A percentile compares a stretch with the other conserved stretches of the same genome.
phyloP scores from a whole-genome alignment of 352 stramenopile species.

The Globisporangium okanoganense region DNA sequence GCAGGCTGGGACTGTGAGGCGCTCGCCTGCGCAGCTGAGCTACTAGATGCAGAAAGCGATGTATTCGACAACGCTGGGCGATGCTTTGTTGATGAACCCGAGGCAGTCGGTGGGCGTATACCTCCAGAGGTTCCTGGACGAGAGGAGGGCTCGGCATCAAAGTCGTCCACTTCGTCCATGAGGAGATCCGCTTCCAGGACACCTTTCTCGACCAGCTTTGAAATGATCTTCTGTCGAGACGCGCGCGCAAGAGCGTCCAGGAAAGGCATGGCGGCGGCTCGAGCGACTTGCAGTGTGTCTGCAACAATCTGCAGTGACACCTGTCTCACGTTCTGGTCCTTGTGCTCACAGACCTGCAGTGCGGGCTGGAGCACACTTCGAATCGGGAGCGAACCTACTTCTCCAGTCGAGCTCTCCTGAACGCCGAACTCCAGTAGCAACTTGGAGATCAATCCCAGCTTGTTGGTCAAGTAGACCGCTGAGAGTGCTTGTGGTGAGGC shows the following conservation, averaged over 20 bases:
- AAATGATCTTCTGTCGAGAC: conserved; percentile 77
- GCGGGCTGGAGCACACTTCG: conserved; percentile 68
- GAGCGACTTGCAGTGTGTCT: conserved; percentile 55
- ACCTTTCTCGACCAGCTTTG: conserved; percentile 66
- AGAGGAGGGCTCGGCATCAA: conserved; percentile 39
- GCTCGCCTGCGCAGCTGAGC: conserved; percentile 14
- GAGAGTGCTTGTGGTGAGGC: conserved; percentile 48
- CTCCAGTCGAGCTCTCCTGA: conserved; percentile 39
- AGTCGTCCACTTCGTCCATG: conserved; percentile 85
- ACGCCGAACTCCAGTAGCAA: conserved; percentile 75
- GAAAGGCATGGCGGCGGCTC: conserved; percentile 61
- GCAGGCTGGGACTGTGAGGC: conserved; percentile 28
- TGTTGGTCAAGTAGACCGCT: conserved; percentile 61
- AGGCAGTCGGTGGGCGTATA: conserved; percentile 62
- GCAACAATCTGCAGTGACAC: conserved; percentile 67
- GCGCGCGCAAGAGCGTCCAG: conserved; percentile 58
- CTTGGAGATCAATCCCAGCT: conserved; percentile 67
- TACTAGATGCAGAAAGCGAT: conserved; percentile 37
- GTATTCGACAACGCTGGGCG: conserved; percentile 54
- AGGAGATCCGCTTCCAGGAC: conserved; percentile 74
- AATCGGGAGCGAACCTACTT: conserved; percentile 37
- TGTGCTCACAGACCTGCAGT: conserved; percentile 67
- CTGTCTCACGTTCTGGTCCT: conserved; percentile 62
- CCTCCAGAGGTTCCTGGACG: conserved; percentile 53
- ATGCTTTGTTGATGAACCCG: conserved; percentile 76